A percentile compares a stretch with the other conserved stretches of the same genome.
phyloP scores from a whole-genome alignment of 805 yeast species.

The Candida gorgasii region DNA sequence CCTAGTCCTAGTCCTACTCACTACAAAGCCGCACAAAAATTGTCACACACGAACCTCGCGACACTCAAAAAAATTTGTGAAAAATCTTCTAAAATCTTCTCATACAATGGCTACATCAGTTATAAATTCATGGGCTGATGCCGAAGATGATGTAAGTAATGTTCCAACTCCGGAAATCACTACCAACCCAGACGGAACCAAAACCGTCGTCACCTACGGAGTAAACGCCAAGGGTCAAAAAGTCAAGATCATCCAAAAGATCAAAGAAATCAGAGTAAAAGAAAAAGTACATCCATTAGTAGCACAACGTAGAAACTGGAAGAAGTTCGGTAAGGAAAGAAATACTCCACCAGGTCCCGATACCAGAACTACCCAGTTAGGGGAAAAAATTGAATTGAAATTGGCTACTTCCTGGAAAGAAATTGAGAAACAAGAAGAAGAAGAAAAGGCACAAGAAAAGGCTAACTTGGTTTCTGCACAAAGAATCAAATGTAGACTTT shows the following conservation, averaged over 20 bases:
- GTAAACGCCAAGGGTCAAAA: slow-evolving; percentile 77
- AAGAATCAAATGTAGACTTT: slow-evolving; percentile 74
- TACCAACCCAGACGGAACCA: slow-evolving; percentile 83
- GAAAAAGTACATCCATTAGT: slow-evolving; percentile 83
- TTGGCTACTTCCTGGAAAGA: slow-evolving; percentile 78
- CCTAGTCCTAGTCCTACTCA: too few relatives aligned
- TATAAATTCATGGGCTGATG: slow-evolving; percentile 68
- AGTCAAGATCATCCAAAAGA: slow-evolving; percentile 82
- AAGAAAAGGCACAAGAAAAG: slow-evolving; percentile 48
- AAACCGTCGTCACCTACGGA: slow-evolving; percentile 78
- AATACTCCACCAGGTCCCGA: slow-evolving; percentile 81
- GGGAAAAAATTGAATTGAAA: slow-evolving; percentile 77
- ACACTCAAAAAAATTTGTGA: slow-evolving; percentile 4
- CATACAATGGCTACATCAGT: slow-evolving; percentile 32
- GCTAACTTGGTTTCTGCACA: slow-evolving; percentile 39
- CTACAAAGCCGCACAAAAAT: neutral
- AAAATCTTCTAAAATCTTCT: slow-evolving; percentile 1
- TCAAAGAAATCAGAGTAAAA: slow-evolving; percentile 71
- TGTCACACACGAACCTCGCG: neutral
- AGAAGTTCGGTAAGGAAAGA: slow-evolving; percentile 81
- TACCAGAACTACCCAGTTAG: slow-evolving; percentile 81
- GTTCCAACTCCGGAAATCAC: slow-evolving; percentile 74
- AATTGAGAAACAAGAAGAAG: slow-evolving; percentile 71
- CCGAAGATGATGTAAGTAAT: slow-evolving; percentile 51
- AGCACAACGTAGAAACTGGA: slow-evolving; percentile 88